phyloP scores from a whole-genome alignment of 2,329 filamentous ascomycete species.

The Rhytidhysteron rufulum region DNA sequence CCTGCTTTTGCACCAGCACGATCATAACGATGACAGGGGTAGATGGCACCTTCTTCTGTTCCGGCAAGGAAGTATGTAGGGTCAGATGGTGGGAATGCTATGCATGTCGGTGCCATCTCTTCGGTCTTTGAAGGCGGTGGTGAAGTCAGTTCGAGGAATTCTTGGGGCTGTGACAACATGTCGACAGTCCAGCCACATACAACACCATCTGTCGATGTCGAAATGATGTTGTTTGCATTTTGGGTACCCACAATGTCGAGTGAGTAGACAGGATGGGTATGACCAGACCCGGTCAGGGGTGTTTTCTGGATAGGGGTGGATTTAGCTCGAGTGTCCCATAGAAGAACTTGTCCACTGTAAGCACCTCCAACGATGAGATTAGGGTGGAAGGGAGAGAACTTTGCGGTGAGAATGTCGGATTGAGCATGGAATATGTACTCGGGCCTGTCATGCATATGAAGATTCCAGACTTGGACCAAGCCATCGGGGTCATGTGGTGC shows the following conservation, averaged over 20 bases:
- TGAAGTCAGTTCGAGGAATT: conserved; percentile 82
- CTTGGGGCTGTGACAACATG: conserved; percentile 95
- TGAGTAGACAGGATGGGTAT: conserved; percentile 94
- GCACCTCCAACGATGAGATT: conserved; percentile 94
- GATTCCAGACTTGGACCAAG: conserved; percentile 93
- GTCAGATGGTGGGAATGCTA: conserved; percentile 91
- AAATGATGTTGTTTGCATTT: conserved; percentile 98
- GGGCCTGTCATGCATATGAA: conserved; percentile 87
- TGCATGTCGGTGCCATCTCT: conserved; percentile 89
- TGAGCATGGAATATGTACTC: conserved; percentile 97
- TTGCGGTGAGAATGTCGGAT: conserved; percentile 90
- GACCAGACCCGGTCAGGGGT: conserved; percentile 87
- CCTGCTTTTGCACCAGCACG: conserved; percentile 95
- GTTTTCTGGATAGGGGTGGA: conserved; percentile 87
- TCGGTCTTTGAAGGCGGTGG: conserved; percentile 79
- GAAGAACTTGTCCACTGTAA: conserved; percentile 91
- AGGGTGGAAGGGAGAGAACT: conserved; percentile 98
- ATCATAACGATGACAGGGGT: conserved; percentile 95
- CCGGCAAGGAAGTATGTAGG: conserved; percentile 97
- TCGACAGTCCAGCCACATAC: conserved; percentile 98
- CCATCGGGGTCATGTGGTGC: conserved; percentile 92
- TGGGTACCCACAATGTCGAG: conserved; percentile 95
- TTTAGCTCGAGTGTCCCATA: conserved; percentile 93
- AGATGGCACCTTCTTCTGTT: conserved; percentile 94
- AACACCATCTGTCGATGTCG: conserved; percentile 91